Evolutionary conservation across 805 yeast genomes (phyloP), one percentile per base, ranked within the genome.

Genomic region (Candida multigemmis): DNA sequence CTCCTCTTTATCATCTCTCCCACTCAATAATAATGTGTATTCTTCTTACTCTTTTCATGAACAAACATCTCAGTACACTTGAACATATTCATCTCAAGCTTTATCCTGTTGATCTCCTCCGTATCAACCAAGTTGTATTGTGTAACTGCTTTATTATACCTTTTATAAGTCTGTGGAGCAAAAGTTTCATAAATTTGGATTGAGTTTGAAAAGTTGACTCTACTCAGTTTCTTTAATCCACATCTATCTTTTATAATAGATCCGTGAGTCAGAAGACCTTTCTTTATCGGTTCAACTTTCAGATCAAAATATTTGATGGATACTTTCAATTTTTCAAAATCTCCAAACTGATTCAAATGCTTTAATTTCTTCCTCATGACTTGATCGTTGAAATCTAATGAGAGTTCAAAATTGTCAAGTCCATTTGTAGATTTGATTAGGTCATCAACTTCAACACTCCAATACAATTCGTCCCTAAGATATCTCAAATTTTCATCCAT

Each of bases 41-140:
- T 68, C 16, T 54, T 49, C 30, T 61, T 65, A 20, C 83, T 74
- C 19, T 59, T 53, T 31, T 70, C 76, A 46, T 81, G 85, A 19
- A 81, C 80, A 20, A 58, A 49, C 93, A 81, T 81, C 30, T 71
- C 78, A 30, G 55, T 56, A 35, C 70, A 64, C 45, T 81, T 81
- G 53, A 56, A 79, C 14, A 60, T 55, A 42, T 81, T 81, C 40
- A 81, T 48, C 44, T 81, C 89, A 21, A 56, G 52, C 46, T 82
- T 73, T 37, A 81, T 74, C 27, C 60, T 63, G 35, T 63, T 65
- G 31, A 77, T 65, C 36, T 66, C 55, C 14, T 48, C 48, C 3
- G 75, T 71, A 30, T 71, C 69, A n/a, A 67, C 51, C 40, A 63
- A 44, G 33, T 69, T 53, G 44, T 65, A 67, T 48, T 63, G 71